Base-by-base conservation (phyloP, 1,284 basidiomycete genomes). In the Malassezia restricta region DNA sequence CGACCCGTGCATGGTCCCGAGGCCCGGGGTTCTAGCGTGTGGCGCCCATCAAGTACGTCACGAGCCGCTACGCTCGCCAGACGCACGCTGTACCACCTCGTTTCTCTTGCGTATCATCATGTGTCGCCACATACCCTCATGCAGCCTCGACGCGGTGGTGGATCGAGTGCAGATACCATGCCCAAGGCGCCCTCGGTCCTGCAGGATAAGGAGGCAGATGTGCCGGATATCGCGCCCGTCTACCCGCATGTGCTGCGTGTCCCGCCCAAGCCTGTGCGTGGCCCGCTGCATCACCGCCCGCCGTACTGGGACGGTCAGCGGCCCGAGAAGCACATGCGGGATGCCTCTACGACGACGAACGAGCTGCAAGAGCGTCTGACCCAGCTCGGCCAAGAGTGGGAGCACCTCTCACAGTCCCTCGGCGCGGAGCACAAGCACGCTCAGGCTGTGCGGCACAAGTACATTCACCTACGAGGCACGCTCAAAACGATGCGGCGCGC, bases 111-210 rank as follows among this genome's bases (percentile, higher is more conserved):
- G 1, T 70, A 70, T 39, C 67, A 70, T 38, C 67, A 70, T 43
- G 55, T 70, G 3, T 70, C 67, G 24, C 67, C 67, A 3, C 47
- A 70, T 42, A 68, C 67, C 9, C 58, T 54, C 31, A 68, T 70
- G 65, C 62, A 65, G 44, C 45, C 62, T 11, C 57, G 51, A 29
- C 51, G 53, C 24, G 37, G 32, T 6, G 53, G 53, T 11, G 53
- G 48, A 8, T 45, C 47, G 3, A 42, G 24, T 5, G 28, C 29
- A 3, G 47, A 44, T 15, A 55, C 48, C 14, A 39, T 28, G 17
- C 29, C 17, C 12, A 40, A 44, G 24, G 28, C 38, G 29, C 30
- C 24, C 6, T 50, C 53, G 17, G 35, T 37, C 8, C 17, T 55
- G 9, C 15, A 11, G 5, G 40, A 47, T 38, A 43, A 40, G 3